A percentile compares a stretch with the other conserved stretches of the same genome.
Evolutionary conservation across 1,139 yeast species (phyloP).

Genomic region (Candida labiduridarum): DNA sequence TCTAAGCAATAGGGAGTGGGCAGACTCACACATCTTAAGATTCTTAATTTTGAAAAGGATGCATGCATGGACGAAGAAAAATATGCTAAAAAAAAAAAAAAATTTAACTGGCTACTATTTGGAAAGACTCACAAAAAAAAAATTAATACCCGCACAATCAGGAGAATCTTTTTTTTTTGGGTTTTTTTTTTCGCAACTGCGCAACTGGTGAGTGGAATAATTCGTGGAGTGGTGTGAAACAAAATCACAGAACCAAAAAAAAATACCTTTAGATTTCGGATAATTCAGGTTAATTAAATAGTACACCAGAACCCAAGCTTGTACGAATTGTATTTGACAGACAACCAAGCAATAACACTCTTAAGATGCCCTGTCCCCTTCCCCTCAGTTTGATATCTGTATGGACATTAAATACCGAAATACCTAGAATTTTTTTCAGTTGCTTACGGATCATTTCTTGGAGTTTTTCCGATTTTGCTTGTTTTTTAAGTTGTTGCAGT

Average conservation of each 20-base stretch:
- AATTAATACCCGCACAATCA: neutral
- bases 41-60: neutral
- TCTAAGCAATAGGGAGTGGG: neutral
- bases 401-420: neutral
- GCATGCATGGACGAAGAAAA: neutral
- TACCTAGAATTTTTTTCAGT: neutral
- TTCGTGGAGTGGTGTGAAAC: constrained; percentile 1
- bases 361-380: neutral
- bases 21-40: constrained; percentile 2
- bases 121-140: neutral
- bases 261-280: neutral
- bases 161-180: neutral
- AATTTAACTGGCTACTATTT: neutral
- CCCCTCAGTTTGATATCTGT: neutral
- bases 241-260: neutral
- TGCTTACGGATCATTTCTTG: neutral
- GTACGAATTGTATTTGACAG: neutral
- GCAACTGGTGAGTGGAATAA: constrained; percentile 3
- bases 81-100: neutral
- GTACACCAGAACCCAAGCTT: neutral
- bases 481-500: neutral
- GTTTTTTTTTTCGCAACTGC: constrained; percentile 1
- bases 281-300: neutral
- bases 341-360: neutral
- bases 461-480: neutral